Base-by-base conservation (phyloP, 2,329 filamentous ascomycete genomes). In the Xylaria sp. region DNA sequence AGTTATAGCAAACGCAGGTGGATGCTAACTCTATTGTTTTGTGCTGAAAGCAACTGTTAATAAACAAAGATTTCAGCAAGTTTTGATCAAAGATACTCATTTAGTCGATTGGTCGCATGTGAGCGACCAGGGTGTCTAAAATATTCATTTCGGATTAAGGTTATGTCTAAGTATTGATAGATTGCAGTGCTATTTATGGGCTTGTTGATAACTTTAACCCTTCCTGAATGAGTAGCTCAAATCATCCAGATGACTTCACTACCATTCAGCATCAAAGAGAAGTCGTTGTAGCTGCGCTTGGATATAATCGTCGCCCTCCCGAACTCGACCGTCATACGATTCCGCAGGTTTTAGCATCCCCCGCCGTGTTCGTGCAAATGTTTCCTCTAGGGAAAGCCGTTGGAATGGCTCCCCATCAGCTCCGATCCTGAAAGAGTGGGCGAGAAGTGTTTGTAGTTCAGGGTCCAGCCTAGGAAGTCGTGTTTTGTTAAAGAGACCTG, bases 401-500 rank as follows among this genome's bases (percentile, higher is more conserved):
- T 10, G 26, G 1, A 63, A 54, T 23, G 48, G 48, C 38, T 46
- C 2, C 15, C 26, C 26, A 20, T 54, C 9, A 9, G 15, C 17
- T 23, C 23, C 38, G 36, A 54, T 44, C n/a, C 49, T 54, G 13
- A 63, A 56, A 23, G 49, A 54, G 4, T 63, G 9, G 36, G 59
- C 59, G 23, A 63, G 48, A 28, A 63, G 59, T 17, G 36, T 46
- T 56, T 26, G 59, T 46, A 63, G 59, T 46, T 54, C 36, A 42
- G 49, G 59, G 17, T 63, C 59, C 26, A 63, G 26, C 17, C 44
- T 36, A 65, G 42, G 31, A 51, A 40, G n/a, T 33, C 42, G 40
- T 10, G n/a, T 36, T 20, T 4, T 6, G 15, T 58, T 20, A 40
- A 58, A 63, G 53, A 64, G 31, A 51, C 61, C 53, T 31, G 31